These are phyloP conservation scores for Nothophaeocryptopus gaeumannii DNA, from an alignment of 2,329 filamentous ascomycete genomes.

Conservation along the genomic window DNA sequence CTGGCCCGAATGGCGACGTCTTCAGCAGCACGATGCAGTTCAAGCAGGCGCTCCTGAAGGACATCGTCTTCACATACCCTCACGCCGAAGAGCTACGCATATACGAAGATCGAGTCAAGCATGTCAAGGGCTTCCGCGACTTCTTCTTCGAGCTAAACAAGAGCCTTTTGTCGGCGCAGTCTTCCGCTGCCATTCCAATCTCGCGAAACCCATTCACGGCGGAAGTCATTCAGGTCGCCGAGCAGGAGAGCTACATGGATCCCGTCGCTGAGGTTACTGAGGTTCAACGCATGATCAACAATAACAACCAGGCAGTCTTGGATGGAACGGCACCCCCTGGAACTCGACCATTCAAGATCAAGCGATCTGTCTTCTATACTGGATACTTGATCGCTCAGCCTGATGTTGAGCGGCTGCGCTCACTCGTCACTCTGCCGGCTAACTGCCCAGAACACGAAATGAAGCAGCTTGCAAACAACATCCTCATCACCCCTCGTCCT, in stretches of 20 bases:
- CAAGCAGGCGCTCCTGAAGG: constrained; percentile 80
- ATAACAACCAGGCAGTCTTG: constrained; percentile 68
- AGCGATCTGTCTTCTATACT: constrained; percentile 86
- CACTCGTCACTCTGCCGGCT: constrained; percentile 63
- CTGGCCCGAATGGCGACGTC: constrained; percentile 73
- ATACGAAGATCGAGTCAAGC: constrained; percentile 62
- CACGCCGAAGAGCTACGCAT: constrained; percentile 74
- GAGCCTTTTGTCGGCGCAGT: constrained; percentile 42
- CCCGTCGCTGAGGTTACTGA: constrained; percentile 77
- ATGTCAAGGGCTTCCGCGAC: constrained; percentile 77
- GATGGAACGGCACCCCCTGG: constrained; percentile 44
- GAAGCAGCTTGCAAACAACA: constrained; percentile 81
- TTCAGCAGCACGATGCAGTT: constrained; percentile 85
- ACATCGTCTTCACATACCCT: constrained; percentile 81
- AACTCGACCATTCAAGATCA: constrained; percentile 63
- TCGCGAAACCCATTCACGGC: constrained; percentile 65
- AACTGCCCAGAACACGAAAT: constrained; percentile 67
- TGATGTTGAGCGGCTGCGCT: constrained; percentile 70
- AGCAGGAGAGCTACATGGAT: constrained; percentile 69
- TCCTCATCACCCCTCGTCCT: constrained; percentile 80
- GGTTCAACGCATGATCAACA: constrained; percentile 84
- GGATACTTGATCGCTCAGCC: constrained; percentile 76
- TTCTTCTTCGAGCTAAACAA: constrained; percentile 79
- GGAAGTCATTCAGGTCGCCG: constrained; percentile 83
- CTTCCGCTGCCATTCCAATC: constrained; percentile 30